Evolutionary conservation across 345 rosid species (phyloP).

Genomic region (Hibiscus trionum): DNA sequence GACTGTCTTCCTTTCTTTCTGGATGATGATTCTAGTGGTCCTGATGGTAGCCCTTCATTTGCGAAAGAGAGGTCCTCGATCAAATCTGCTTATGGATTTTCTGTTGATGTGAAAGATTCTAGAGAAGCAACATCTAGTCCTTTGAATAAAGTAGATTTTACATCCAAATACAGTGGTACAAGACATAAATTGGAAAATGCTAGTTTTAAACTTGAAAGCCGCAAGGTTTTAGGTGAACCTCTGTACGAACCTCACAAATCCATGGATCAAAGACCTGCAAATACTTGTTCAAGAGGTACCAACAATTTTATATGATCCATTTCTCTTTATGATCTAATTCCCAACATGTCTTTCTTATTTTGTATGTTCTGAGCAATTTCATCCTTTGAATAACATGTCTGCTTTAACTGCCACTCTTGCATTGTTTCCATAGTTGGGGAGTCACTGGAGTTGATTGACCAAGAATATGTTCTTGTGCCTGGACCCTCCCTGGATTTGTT

Average conservation of each 20-base stretch:
- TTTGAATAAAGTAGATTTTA: constrained; percentile 27
- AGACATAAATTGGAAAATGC: constrained; percentile 30
- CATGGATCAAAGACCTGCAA: constrained; percentile 35
- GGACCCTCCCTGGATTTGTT: constrained; percentile 70
- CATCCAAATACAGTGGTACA: constrained; percentile 35
- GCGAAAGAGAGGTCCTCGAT: constrained; percentile 36
- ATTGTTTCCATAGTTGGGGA: constrained; percentile 42
- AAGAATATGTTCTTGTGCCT: constrained; percentile 82
- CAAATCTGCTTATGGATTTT: constrained; percentile 46
- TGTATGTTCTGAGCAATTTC: neutral
- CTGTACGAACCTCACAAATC: constrained; percentile 34
- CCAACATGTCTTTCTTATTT: neutral
- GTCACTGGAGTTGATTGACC: constrained; percentile 76
- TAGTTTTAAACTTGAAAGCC: constrained; percentile 32
- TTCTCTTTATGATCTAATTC: constrained; percentile 2
- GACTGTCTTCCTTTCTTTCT: constrained; percentile 79
- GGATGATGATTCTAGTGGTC: constrained; percentile 76
- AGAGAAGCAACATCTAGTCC: constrained; percentile 38
- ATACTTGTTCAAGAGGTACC: constrained; percentile 47
- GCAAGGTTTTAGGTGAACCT: constrained; percentile 35
- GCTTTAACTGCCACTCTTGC: constrained; percentile 7
- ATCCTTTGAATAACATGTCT: neutral
- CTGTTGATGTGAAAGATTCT: constrained; percentile 33
- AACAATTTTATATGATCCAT: constrained; percentile 12
- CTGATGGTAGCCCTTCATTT: constrained; percentile 68